Base-by-base conservation (phyloP, 768 basidiomycete genomes). In the Suillus decipiens region DNA sequence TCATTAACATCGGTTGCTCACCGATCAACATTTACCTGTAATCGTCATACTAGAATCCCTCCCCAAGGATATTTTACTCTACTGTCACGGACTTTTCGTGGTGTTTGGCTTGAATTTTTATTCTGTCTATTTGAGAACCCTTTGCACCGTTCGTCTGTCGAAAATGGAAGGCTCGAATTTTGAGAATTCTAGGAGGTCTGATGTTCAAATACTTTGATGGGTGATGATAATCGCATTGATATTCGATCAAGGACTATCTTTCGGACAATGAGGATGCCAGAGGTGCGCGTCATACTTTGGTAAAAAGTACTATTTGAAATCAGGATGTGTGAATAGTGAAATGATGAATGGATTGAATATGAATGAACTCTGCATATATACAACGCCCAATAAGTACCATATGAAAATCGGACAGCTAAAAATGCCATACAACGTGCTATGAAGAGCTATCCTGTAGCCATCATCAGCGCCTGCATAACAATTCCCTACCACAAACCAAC, bases 1-100 rank as follows among this genome's bases (percentile, higher is more conserved):
- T 57, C 39, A 57, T 57, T 12, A 57, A 57, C 37, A 57, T 57
- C 15, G 56, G 56, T 5, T 57, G 56, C 39, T 41, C 39, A 7
- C 39, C 56, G 24, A 57, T 57, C n/a, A 41, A 41, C 24, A 57
- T 57, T 41, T 57, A 57, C 17, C 17, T 57, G 24, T 57, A 41
- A 57, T 41, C 19, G 10, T 19, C 36, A 56, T 39, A 28, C 24
- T 17, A 28, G 5, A 28, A 19, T 17, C 24, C 1, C 15, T 15
- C 37, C 10, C 24, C 37, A 3, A 17, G 15, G 10, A 12, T 17
- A 14, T 7, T 56, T 39, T 56, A 56, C 15, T 37, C 15, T 9
- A 56, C 36, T 24, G 55, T 56, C 36, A 8, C 24, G 24, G 39
- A 31, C 39, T 41, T 10, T 28, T 28, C 19, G 56, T 56, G 15